Base-by-base conservation (phyloP, 768 basidiomycete species). In the Serendipita sp. region DNA sequence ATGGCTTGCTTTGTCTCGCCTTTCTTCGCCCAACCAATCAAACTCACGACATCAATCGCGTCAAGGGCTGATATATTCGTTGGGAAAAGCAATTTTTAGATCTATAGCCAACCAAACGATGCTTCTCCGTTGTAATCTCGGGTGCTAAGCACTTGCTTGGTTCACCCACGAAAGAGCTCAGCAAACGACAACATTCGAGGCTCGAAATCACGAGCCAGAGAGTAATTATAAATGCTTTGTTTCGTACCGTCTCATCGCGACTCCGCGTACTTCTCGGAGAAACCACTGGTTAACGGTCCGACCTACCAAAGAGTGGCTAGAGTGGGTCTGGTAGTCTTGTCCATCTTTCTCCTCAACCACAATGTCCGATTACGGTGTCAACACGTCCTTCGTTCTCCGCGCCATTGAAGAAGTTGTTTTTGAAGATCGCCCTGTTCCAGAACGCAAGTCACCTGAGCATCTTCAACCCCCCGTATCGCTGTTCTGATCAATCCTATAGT, bases 381-480 rank as follows among this genome's bases (percentile, higher is more conserved):
- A 91, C 72, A 83, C 78, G 54, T 89, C 88, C 3, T 90, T 92
- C 72, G 85, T 93, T 63, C 78, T 93, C 63, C 80, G 81, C 45
- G 81, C 78, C 64, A 76, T 91, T 68, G 78, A 88, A 5, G 78
- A 88, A 48, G 83, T 88, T 67, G 78, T 76, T 51, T 92, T 82
- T 70, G 89, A 92, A 69, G 77, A 85, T 62, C 78, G 87, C 2
- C 83, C 85, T n/a, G 80, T 92, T 67, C 90, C 89, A 34, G 79
- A 85, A 70, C 76, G 86, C 88, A 63, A 66, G 81, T 62, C 53
- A 35, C 2, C 48, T 60, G 56, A 37, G 16, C 56, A 51, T n/a
- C 48, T 24, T 24, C 54, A 13, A 35, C 34, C 63, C 38, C n/a
- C 48, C 44, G 41, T 16, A 15, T 41, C 44, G 24, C 13, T 11